phyloP scores from a whole-genome alignment of 768 basidiomycete species.

The Tremella yokohamensis region DNA sequence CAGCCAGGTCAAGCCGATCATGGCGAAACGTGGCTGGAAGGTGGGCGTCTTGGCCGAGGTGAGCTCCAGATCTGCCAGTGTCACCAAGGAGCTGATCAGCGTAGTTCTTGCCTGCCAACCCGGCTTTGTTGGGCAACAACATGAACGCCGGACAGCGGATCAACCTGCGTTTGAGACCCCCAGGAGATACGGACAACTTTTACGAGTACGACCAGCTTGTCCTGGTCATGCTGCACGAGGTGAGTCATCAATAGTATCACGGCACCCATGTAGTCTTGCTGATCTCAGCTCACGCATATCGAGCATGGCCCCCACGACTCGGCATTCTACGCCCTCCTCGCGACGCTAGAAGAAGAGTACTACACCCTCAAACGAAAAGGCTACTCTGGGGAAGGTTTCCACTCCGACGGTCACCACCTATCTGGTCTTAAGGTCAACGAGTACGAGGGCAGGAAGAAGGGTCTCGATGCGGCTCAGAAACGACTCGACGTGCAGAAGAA shows the following conservation, averaged over 20 bases:
- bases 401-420: conserved; percentile 66
- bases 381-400: conserved; percentile 85
- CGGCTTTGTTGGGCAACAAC: conserved; percentile 41
- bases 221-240: conserved; percentile 87
- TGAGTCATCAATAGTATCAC: conserved; percentile 38
- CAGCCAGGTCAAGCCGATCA: conserved; percentile 81
- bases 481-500: conserved; percentile 56
- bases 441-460: conserved; percentile 64
- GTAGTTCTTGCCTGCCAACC: conserved; percentile 39
- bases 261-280: conserved; percentile 2
- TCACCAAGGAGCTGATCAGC: neutral
- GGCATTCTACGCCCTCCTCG: conserved; percentile 53
- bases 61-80: too few relatives aligned
- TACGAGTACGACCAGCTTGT: conserved; percentile 71
- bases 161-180: conserved; percentile 71
- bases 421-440: conserved; percentile 66
- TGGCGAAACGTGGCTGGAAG: conserved; percentile 78
- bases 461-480: conserved; percentile 76
- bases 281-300: conserved; percentile 73
- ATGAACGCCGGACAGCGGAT: conserved; percentile 78
- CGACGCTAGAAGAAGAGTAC: conserved; percentile 76
- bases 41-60: conserved; percentile 50
- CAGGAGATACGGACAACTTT: conserved; percentile 66
- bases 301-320: conserved; percentile 84
- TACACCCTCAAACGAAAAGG: conserved; percentile 72